A percentile compares a stretch with the other conserved stretches of the same genome.
These are phyloP conservation scores for Quercus robur DNA, from an alignment of 306 rosid genomes.

Conservation along the genomic window DNA sequence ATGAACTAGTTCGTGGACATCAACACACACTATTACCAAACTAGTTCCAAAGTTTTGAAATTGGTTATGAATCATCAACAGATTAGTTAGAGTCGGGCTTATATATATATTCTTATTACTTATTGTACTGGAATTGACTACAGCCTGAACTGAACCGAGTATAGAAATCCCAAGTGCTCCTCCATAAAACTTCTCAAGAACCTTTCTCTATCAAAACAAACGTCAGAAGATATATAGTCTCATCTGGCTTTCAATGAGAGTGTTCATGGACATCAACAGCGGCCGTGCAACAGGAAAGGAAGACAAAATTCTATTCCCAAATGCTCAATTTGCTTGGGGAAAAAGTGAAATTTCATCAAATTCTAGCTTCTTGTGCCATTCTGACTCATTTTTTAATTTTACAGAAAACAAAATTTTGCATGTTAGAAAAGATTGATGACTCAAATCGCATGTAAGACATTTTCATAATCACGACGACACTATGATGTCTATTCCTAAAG, in stretches of 20 bases:
- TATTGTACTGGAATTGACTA: no score
- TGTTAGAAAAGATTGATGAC: constrained; percentile 6
- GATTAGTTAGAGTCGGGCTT: no score
- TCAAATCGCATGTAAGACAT: neutral
- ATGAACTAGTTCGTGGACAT: no score
- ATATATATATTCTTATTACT: no score
- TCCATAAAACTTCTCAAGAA: neutral
- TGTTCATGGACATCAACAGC: neutral
- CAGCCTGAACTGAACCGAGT: neutral
- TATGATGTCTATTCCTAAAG: neutral
- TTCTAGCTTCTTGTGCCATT: constrained; percentile 27
- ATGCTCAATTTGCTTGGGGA: neutral
- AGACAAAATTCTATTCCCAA: no score
- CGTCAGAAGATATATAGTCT: neutral
- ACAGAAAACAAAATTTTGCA: constrained; percentile 3
- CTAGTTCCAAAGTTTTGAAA: no score
- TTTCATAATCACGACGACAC: constrained; percentile 12
- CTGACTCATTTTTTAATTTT: constrained; percentile 7
- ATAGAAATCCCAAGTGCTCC: neutral
- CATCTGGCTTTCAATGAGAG: neutral
- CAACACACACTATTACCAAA: no score
- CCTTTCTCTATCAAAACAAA: neutral
- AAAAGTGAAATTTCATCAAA: constrained; percentile 8
- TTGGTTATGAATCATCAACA: no score
- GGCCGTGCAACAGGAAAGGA: no score